These are phyloP conservation scores for Moesziomyces antarcticus DNA, from an alignment of 1,284 basidiomycete genomes.

Conservation along the genomic window DNA sequence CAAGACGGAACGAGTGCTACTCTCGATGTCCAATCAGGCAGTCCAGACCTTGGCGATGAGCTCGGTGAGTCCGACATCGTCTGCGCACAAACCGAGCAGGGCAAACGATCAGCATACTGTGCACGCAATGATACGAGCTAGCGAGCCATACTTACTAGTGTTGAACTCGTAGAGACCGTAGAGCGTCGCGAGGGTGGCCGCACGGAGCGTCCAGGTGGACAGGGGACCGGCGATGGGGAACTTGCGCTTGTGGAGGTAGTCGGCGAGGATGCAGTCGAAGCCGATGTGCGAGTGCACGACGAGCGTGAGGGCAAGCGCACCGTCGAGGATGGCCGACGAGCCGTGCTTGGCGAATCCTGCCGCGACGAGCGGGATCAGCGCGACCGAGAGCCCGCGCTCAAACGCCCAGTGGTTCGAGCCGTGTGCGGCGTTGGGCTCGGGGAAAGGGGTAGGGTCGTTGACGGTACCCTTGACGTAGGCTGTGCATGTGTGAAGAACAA, in stretches of 20 bases:
- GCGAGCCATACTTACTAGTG: constrained; percentile 53
- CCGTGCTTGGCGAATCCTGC: constrained; percentile 67
- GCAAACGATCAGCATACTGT: constrained; percentile 11
- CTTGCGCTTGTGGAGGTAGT: constrained; percentile 95
- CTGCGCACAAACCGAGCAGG: constrained; percentile 16
- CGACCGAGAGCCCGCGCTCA: constrained; percentile 87
- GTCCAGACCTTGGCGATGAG: constrained; percentile 76
- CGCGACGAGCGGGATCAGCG: constrained; percentile 80
- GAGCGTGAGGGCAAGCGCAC: constrained; percentile 83
- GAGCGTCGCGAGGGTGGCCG: constrained; percentile 82
- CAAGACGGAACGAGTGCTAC: background rate
- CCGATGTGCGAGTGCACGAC: constrained; percentile 94
- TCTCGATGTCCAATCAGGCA: constrained; percentile 69
- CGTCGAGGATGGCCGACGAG: constrained; percentile 75
- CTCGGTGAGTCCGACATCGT: constrained; percentile 89
- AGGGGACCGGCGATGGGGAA: constrained; percentile 80
- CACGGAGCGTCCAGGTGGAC: constrained; percentile 79
- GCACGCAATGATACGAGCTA: no score
- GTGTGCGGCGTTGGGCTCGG: constrained; percentile 76
- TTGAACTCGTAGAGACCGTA: constrained; percentile 81
- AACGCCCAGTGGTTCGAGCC: constrained; percentile 99
- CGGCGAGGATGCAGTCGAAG: constrained; percentile 70
- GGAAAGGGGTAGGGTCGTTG: constrained; percentile 93
- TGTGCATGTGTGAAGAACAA: constrained; percentile 65
- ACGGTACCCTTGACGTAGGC: constrained; percentile 92